phyloP scores from a whole-genome alignment of 2,329 filamentous ascomycete species.

The Paramyrothecium roridum region DNA sequence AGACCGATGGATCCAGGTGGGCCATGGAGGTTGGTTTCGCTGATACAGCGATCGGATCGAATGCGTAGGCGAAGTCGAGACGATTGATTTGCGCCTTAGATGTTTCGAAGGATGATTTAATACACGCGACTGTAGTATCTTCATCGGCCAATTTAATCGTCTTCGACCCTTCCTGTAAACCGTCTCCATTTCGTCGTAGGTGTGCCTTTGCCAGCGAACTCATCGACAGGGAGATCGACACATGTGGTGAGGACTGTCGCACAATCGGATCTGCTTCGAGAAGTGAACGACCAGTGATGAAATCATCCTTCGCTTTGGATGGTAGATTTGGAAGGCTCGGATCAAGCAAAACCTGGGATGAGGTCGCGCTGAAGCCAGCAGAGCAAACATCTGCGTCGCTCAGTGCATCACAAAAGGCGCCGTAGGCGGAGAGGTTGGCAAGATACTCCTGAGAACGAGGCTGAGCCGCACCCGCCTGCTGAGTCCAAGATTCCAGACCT shows the following conservation, averaged over 20 bases:
- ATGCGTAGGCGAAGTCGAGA: constrained; percentile 54
- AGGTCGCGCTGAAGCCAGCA: constrained; percentile 39
- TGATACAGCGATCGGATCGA: constrained; percentile 55
- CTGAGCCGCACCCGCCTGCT: constrained; percentile 12
- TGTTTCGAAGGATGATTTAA: constrained; percentile 34
- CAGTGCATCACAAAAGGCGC: constrained; percentile 53
- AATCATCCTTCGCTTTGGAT: constrained; percentile 45
- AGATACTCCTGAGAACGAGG: constrained; percentile 19
- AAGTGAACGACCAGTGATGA: constrained; percentile 42
- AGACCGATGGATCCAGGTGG: constrained; percentile 65
- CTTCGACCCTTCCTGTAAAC: neutral
- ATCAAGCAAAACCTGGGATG: constrained; percentile 54
- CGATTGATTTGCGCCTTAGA: constrained; percentile 34
- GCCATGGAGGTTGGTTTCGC: constrained; percentile 35
- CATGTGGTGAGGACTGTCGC: constrained; percentile 22
- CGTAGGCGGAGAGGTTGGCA: constrained; percentile 45
- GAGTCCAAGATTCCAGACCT: constrained; percentile 35
- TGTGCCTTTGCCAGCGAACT: constrained; percentile 23
- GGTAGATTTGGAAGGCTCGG: constrained; percentile 57
- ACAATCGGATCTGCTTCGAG: constrained; percentile 40
- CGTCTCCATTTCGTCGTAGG: constrained; percentile 4
- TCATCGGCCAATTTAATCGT: constrained; percentile 26
- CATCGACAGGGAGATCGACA: constrained; percentile 22
- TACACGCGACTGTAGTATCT: constrained; percentile 23
- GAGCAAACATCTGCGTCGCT: constrained; percentile 66